A percentile compares a stretch with the other conserved stretches of the same genome.
phyloP scores from a whole-genome alignment of 2,329 filamentous ascomycete species.

The Emericellopsis cladophorae region DNA sequence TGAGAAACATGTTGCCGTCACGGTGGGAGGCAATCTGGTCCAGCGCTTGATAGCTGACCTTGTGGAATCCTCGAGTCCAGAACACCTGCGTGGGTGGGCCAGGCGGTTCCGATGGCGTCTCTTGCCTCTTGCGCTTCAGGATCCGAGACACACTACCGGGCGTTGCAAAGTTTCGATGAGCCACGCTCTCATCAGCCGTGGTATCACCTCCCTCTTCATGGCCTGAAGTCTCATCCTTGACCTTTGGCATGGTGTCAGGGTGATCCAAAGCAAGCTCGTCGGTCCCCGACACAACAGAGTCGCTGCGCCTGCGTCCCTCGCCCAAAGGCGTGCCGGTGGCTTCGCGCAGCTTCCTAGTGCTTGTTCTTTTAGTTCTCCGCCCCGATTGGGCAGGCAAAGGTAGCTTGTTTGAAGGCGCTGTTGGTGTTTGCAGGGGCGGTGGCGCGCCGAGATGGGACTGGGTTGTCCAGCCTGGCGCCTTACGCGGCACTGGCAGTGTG shows the following conservation, averaged over 20 bases:
- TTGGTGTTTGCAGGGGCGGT: no score
- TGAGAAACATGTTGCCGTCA: slow-evolving; percentile 68
- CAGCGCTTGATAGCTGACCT: slow-evolving; percentile 59
- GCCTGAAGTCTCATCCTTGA: slow-evolving; percentile 47
- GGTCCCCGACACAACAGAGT: slow-evolving; percentile 30
- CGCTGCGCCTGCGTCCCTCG: slow-evolving; percentile 18
- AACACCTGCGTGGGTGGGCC: slow-evolving; percentile 54
- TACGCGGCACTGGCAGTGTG: slow-evolving; percentile 1
- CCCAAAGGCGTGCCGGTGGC: not conserved
- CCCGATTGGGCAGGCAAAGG: no score
- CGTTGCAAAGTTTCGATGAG: slow-evolving; percentile 22
- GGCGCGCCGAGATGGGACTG: no score
- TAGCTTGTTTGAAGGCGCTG: no score
- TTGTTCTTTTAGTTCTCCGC: not conserved
- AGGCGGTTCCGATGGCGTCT: slow-evolving; percentile 32
- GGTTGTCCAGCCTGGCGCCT: not conserved
- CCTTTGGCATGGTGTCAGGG: slow-evolving; percentile 22
- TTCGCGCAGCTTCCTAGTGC: slow-evolving; percentile 1
- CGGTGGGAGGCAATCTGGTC: slow-evolving; percentile 69
- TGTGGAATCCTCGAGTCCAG: slow-evolving; percentile 64
- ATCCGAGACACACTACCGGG: slow-evolving; percentile 23
- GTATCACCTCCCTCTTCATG: slow-evolving; percentile 45
- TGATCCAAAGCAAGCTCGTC: slow-evolving; percentile 35
- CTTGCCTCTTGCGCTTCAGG: slow-evolving; percentile 46
- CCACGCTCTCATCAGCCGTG: slow-evolving; percentile 38